Evolutionary conservation across 169 alveolate genomes (phyloP), one percentile per base, ranked within the genome.

Genomic region (Nephromyces sp.): DNA sequence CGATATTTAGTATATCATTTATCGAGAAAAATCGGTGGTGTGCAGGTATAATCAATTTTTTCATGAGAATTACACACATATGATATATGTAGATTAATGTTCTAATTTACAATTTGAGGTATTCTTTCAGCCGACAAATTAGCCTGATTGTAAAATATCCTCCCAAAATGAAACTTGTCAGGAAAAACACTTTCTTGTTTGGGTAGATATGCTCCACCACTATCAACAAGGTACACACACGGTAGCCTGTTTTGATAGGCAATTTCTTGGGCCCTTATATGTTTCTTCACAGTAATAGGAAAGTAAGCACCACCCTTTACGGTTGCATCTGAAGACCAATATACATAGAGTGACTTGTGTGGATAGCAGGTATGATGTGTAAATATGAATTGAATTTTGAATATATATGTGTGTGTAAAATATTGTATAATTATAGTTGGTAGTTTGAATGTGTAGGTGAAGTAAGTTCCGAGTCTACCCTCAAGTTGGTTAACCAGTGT

Each of bases 151-250:
- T 68, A 88, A 82, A 91, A 91, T 29, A 89, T 87, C 34, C 93
- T 79, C 27, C 96, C 96, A 53, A 90, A 88, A 69, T 88, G 93
- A 15, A 75, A 73, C 61, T 81, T 81, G 33, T 89, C 96, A 21
- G 96, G 96, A 68, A 91, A 91, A 25, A 91, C 96, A 31, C 89
- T 92, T 57, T 79, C 96, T 80, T 91, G 87, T 64, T 81, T 70
- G 15, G 92, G 90, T 22, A 91, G 75, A 74, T 78, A 80, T 22
- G 94, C 96, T 68, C 96, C 96, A 0, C 92, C 96, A 22, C 91
- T 83, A 76, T 91, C 96, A 30, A 88, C 94, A 27, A 91, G 75
- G 66, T 91, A 91, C 35, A 91, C 80, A 57, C 96, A 91, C 6
- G 96, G 94, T 27, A 91, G 79, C 25, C 82, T 77, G 63, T 87